These are phyloP conservation scores for Ceratocystis variospora DNA, from an alignment of 2,329 filamentous ascomycete genomes.

Conservation along the genomic window DNA sequence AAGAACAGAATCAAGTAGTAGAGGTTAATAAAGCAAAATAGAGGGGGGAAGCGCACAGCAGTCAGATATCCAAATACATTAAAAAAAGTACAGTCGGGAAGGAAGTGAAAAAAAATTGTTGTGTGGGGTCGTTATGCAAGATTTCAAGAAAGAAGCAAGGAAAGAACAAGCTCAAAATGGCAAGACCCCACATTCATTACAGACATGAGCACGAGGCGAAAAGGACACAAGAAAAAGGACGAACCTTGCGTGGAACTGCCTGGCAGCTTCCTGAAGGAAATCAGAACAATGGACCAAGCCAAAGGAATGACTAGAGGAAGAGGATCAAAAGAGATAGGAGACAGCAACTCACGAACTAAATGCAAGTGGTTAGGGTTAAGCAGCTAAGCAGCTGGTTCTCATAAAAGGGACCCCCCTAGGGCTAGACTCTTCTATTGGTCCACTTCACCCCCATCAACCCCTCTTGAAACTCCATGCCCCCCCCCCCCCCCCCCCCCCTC, in stretches of 20 bases:
- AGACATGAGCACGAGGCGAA: not conserved
- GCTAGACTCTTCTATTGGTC: not conserved
- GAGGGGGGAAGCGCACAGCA: not conserved
- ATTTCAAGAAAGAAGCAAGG: not conserved
- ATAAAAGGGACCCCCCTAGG: too few species aligned
- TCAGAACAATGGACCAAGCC: not conserved
- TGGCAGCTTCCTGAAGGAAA: conserved; percentile 1
- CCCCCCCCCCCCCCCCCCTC: not conserved
- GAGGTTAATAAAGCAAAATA: not conserved
- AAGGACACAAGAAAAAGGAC: not conserved
- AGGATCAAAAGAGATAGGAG: not conserved
- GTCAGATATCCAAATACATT: not conserved
- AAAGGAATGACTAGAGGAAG: not conserved
- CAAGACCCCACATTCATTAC: not conserved
- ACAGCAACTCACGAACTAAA: too few species aligned
- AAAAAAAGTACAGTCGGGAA: conserved; percentile 1
- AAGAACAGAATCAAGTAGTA: not conserved
- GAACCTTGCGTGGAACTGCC: not conserved
- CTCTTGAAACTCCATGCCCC: not conserved
- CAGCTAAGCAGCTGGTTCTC: too few species aligned
- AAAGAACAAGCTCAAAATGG: not conserved
- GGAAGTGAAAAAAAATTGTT: not conserved
- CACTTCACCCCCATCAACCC: not conserved
- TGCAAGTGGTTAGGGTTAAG: too few species aligned
- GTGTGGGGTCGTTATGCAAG: conserved; percentile 4